A percentile compares a stretch with the other conserved stretches of the same genome.
phyloP scores from a whole-genome alignment of 2,329 filamentous ascomycete species.

The Boeremia lycopersici region DNA sequence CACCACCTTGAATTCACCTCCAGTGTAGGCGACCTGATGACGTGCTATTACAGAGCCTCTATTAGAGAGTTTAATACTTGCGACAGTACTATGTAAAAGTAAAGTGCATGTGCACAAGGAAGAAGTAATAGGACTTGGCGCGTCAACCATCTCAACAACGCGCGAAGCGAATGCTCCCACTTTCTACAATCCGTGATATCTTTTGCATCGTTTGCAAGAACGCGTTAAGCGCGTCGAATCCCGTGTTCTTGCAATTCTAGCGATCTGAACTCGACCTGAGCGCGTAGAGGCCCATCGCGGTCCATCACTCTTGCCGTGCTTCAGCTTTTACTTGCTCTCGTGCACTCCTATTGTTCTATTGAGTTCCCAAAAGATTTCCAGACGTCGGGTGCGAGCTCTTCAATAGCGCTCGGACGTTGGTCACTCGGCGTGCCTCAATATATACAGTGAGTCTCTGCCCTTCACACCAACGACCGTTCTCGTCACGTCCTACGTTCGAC shows the following conservation, averaged over 20 bases:
- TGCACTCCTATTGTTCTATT: too few relatives aligned
- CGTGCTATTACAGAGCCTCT: too few relatives aligned
- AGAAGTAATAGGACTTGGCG: slow-evolving; percentile 3
- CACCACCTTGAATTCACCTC: background rate
- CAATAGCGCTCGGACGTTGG: background rate
- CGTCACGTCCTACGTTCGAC: too few relatives aligned
- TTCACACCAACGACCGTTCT: background rate
- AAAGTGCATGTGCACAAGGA: background rate
- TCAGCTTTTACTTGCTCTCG: background rate
- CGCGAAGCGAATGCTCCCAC: background rate
- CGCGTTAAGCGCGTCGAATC: background rate
- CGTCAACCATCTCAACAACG: background rate
- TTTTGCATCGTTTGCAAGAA: background rate
- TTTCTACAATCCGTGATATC: background rate
- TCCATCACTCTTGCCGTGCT: background rate
- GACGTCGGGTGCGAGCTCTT: background rate
- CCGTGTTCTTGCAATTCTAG: background rate
- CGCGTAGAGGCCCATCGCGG: background rate
- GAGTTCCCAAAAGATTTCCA: too few relatives aligned
- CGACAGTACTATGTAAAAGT: background rate
- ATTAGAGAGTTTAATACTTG: background rate
- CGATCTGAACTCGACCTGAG: too few relatives aligned
- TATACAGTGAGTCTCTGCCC: background rate
- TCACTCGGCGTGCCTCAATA: background rate
- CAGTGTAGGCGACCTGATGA: background rate